Evolutionary conservation across 148 eudicot species (phyloP).

Genomic region (Vaccinium corymbosum): DNA sequence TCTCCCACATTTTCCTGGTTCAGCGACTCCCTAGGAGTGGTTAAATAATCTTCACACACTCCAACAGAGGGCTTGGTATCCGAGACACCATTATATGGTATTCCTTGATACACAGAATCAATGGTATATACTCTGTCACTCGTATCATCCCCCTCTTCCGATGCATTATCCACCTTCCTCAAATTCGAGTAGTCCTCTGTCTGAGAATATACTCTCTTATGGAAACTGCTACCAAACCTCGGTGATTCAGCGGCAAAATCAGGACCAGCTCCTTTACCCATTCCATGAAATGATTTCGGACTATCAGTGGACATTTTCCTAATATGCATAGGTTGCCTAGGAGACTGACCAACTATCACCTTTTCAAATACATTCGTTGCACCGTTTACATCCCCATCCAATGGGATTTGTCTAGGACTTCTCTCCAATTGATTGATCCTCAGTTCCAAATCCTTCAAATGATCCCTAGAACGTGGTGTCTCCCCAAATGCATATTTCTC

Average conservation of each 20-base stretch:
- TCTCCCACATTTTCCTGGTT: slow-evolving; percentile 48
- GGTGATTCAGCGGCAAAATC: slow-evolving; percentile 54
- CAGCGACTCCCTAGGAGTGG: slow-evolving; percentile 51
- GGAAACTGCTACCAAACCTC: slow-evolving; percentile 47
- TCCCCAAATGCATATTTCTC: slow-evolving; percentile 73
- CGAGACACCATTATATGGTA: slow-evolving; percentile 32
- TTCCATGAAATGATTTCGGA: slow-evolving; percentile 35
- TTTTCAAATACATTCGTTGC: slow-evolving; percentile 59
- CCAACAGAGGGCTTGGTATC: slow-evolving; percentile 50
- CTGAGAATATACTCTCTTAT: slow-evolving; percentile 38
- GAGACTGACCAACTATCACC: slow-evolving; percentile 67
- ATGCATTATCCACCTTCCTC: slow-evolving; percentile 50
- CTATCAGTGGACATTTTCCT: slow-evolving; percentile 56
- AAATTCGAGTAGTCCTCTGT: slow-evolving; percentile 35
- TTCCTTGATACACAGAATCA: slow-evolving; percentile 65
- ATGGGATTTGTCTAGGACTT: slow-evolving; percentile 48
- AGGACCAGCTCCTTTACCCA: slow-evolving; percentile 42
- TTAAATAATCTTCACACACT: slow-evolving; percentile 46
- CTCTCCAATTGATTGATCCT: slow-evolving; percentile 79
- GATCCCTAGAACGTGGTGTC: slow-evolving; percentile 54
- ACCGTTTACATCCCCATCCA: slow-evolving; percentile 38
- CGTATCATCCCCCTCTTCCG: slow-evolving; percentile 70
- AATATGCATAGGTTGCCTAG: slow-evolving; percentile 40
- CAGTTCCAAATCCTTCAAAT: slow-evolving; percentile 63
- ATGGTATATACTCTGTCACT: slow-evolving; percentile 85